Conservation (phyloP, 768 basidiomycete species). For the Daedaleopsis nitida region DNA sequence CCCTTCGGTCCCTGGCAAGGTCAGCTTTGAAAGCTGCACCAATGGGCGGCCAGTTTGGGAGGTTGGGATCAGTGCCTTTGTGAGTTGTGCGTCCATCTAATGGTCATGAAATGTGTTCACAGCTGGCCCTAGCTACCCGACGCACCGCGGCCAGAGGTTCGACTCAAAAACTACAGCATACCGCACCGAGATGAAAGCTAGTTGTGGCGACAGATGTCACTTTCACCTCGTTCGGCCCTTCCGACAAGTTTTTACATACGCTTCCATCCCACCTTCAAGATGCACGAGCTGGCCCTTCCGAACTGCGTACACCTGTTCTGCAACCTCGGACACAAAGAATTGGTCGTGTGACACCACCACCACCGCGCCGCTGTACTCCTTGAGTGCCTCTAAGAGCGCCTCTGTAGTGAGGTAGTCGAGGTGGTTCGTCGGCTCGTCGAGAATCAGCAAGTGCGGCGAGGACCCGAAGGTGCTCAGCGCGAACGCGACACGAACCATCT, state of each 20-base stretch:
- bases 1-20: no score
- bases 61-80: no score
- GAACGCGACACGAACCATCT: constrained; percentile 98
- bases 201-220: not conserved
- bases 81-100: no score
- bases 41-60: no score
- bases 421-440: constrained; percentile 94
- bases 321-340: constrained; percentile 96
- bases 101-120: no score
- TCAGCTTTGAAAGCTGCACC: no score
- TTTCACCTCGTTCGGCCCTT: constrained; percentile 9
- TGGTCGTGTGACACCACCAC: constrained; percentile 97
- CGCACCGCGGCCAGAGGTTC: no score
- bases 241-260: constrained; percentile 11
- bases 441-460: constrained; percentile 91
- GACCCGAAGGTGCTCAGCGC: constrained; percentile 86
- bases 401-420: constrained; percentile 95
- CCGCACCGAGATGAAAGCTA: no score
- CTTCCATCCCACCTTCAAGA: constrained; percentile 17
- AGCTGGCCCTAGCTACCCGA: no score
- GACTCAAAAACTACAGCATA: no score
- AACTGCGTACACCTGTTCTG: constrained; percentile 96
- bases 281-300: constrained; percentile 80
- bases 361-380: constrained; percentile 97
- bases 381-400: constrained; percentile 96